These are phyloP conservation scores for Monilinia fructigena DNA, from an alignment of 2,329 filamentous ascomycete genomes.

Conservation along the genomic window DNA sequence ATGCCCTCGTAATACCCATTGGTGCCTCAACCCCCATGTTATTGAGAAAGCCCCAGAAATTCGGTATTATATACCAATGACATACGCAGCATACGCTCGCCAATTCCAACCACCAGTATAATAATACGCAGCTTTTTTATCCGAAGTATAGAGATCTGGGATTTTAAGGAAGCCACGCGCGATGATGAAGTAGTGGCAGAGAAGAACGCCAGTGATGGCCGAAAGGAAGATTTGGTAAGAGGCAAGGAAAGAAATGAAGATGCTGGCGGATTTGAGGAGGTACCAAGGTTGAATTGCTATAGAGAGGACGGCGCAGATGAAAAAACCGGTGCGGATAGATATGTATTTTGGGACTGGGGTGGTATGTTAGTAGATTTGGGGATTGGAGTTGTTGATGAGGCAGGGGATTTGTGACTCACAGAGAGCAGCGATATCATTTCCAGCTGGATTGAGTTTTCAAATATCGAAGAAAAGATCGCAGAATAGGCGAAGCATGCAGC, in stretches of 20 bases:
- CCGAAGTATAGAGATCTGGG: conserved; percentile 41
- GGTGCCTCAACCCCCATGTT: conserved; percentile 44
- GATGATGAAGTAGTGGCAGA: conserved; percentile 47
- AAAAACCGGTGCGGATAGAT: conserved; percentile 43
- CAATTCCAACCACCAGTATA: conserved; percentile 42
- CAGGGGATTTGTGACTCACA: conserved; percentile 6
- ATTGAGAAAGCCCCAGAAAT: conserved; percentile 46
- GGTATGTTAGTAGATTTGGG: background rate
- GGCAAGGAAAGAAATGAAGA: conserved; percentile 45
- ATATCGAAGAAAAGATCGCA: conserved; percentile 46
- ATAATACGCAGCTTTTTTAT: conserved; percentile 38
- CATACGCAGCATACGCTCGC: conserved; percentile 40
- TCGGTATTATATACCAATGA: conserved; percentile 44
- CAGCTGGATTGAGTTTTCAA: conserved; percentile 46
- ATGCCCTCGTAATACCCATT: conserved; percentile 46
- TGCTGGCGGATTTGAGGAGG: conserved; percentile 40
- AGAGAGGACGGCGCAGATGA: conserved; percentile 42
- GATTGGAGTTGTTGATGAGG: background rate
- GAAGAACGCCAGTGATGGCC: conserved; percentile 45
- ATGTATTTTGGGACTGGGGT: conserved; percentile 42
- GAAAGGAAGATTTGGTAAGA: conserved; percentile 47
- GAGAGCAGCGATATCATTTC: conserved; percentile 43
- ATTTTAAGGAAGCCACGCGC: conserved; percentile 42
- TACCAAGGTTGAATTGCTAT: conserved; percentile 45
- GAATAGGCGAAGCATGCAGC: conserved; percentile 46